Evolutionary conservation across 495 filamentous ascomycete genomes (phyloP), one percentile per base, ranked within the genome.

Genomic region (Endocarpon pusillum): DNA sequence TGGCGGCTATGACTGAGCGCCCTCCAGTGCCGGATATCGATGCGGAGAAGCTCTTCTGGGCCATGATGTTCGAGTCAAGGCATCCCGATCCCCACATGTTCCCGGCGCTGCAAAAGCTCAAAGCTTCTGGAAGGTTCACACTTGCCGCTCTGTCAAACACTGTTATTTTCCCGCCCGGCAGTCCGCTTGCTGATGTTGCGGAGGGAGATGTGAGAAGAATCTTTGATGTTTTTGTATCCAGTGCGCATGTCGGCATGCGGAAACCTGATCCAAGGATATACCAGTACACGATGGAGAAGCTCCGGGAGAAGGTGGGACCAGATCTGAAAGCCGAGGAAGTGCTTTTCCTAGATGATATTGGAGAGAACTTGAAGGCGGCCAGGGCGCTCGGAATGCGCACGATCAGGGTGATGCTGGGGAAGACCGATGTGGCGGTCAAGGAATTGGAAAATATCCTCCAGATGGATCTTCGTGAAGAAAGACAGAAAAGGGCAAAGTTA

Each of bases 261-360:
- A 97, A 97, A 45, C 89, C 89, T 0, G 79, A 93, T 46, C 65
- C 73, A 19, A 62, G 59, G 33, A 86, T 94, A 30, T 97, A 94
- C 48, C 53, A 73, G 42, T 59, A 77, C 30, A 78, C 85, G 5
- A 41, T 94, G 32, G 47, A 62, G 31, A 59, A 69, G 48, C 61
- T 84, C 42, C 60, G 57, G 52, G 54, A 54, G 34, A 61, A 51
- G 39, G 68, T 66, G 9, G 57, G 67, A 53, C 49, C 44, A 4
- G 45, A 63, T 1, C 55, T 85, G 0, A 54, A 55, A 39, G 55
- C 79, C 0, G 63, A 59, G 7, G 81, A 94, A 34, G 58, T 93
- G 30, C 59, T 92, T 12, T 96, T 97, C 53, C 52, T 94, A 32
- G 89, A 97, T 61, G 89, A 97, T 55, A 96, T 97, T 48, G 89